phyloP scores from a whole-genome alignment of 495 filamentous ascomycete species.

The Lepraria neglecta region DNA sequence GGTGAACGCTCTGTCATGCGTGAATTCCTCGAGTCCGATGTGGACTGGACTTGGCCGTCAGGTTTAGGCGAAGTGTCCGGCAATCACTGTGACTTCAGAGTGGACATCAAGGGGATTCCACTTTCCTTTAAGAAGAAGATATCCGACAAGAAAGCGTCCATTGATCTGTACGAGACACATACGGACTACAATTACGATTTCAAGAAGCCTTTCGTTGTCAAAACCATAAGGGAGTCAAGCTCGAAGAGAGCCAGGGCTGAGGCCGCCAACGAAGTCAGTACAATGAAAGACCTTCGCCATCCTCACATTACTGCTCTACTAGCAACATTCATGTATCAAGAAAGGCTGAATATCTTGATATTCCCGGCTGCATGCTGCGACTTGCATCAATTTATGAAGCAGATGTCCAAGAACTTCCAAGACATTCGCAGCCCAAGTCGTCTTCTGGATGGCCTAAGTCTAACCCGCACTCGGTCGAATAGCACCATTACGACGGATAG shows the following conservation, averaged over 20 bases:
- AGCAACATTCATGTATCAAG: not conserved
- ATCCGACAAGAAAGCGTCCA: not conserved
- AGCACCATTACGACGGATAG: not conserved
- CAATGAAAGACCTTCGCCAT: slow-evolving; percentile 6
- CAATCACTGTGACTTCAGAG: not conserved
- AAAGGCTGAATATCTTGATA: slow-evolving; percentile 1
- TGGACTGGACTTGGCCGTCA: not conserved
- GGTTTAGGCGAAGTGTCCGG: not conserved
- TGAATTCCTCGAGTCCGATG: not conserved
- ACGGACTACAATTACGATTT: not conserved
- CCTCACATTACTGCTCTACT: slow-evolving; percentile 7
- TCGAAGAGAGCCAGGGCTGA: not conserved
- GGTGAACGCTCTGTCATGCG: slow-evolving; percentile 2
- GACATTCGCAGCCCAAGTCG: not conserved
- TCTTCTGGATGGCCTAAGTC: too few relatives aligned
- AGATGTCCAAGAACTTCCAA: not conserved
- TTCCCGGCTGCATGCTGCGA: slow-evolving; percentile 11
- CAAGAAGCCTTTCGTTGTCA: not conserved
- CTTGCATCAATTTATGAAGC: slow-evolving; percentile 3
- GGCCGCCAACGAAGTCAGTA: slow-evolving; percentile 3
- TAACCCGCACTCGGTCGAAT: not conserved
- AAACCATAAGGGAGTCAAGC: not conserved
- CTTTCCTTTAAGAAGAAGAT: not conserved
- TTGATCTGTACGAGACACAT: not conserved
- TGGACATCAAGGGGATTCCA: not conserved